phyloP scores from a whole-genome alignment of 768 basidiomycete species.

The Rhodotorula kratochvilovae region DNA sequence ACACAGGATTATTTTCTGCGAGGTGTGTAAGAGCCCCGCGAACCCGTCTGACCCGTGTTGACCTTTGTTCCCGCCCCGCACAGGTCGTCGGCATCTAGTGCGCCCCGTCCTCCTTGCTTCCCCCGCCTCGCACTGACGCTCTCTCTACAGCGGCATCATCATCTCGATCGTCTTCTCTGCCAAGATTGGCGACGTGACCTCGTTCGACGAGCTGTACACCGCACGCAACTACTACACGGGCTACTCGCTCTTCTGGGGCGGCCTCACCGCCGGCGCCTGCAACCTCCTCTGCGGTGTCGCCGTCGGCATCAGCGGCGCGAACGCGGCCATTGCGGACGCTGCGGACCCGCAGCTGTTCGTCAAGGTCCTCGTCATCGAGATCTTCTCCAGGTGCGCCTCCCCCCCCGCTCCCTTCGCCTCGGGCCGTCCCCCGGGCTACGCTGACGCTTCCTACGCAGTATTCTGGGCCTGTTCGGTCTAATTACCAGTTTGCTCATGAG shows the following conservation, averaged over 20 bases:
- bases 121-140: not conserved
- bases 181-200: slow-evolving; percentile 56
- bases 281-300: slow-evolving; percentile 91
- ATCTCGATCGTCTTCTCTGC: slow-evolving; percentile 94
- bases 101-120: slow-evolving; percentile 48
- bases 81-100: slow-evolving; percentile 99
- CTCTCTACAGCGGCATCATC: slow-evolving; percentile 52
- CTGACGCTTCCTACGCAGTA: not conserved
- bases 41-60: not conserved
- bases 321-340: slow-evolving; percentile 89
- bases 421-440: too few relatives aligned
- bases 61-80: slow-evolving; percentile 44
- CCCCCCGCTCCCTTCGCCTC: slow-evolving; percentile 35
- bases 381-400: slow-evolving; percentile 26
- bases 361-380: slow-evolving; percentile 89
- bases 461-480: slow-evolving; percentile 25
- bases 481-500: slow-evolving; percentile 16
- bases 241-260: slow-evolving; percentile 94
- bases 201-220: slow-evolving; percentile 73
- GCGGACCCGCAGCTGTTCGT: slow-evolving; percentile 92
- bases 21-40: slow-evolving; percentile 47
- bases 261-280: slow-evolving; percentile 85
- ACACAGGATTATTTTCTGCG: slow-evolving; percentile 92
- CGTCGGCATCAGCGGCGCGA: slow-evolving; percentile 91
- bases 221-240: slow-evolving; percentile 89